Conservation (phyloP, 768 basidiomycete species). For the Tremella mesenterica region DNA sequence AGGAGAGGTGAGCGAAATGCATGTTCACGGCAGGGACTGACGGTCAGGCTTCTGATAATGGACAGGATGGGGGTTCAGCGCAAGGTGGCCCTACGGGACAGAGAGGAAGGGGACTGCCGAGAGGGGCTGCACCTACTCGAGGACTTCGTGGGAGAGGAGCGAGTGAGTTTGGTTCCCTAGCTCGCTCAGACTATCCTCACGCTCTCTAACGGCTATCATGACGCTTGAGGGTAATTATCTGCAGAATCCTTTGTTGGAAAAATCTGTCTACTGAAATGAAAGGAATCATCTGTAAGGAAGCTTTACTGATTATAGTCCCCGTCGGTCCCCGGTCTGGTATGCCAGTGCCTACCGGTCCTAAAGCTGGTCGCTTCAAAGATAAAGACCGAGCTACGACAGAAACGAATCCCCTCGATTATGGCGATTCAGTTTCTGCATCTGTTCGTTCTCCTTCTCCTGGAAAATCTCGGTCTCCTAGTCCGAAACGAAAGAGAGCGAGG, state of each 20-base stretch:
- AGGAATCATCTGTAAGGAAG: too few relatives aligned
- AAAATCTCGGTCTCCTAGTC: not conserved
- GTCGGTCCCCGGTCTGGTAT: conserved; percentile 26
- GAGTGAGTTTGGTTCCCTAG: too few relatives aligned
- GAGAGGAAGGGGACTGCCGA: too few relatives aligned
- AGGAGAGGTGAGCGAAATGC: conserved; percentile 10
- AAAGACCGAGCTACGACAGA: conserved; percentile 32
- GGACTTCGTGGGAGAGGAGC: conserved; percentile 27
- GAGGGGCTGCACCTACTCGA: conserved; percentile 6
- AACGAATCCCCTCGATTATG: conserved; percentile 28
- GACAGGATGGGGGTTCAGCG: too few relatives aligned
- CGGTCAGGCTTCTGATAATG: too few relatives aligned
- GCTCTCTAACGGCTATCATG: not conserved
- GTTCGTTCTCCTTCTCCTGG: conserved; percentile 1
- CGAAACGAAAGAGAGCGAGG: conserved; percentile 1
- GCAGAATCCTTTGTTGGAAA: too few relatives aligned
- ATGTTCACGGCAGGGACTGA: too few relatives aligned
- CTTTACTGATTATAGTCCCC: too few relatives aligned
- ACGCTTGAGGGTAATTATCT: not conserved
- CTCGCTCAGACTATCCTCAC: too few relatives aligned
- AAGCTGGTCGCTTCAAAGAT: conserved; percentile 39
- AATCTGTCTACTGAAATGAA: too few relatives aligned
- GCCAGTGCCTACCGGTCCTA: conserved; percentile 32
- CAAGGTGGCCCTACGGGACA: too few relatives aligned
- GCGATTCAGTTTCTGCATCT: conserved; percentile 8